phyloP scores from a whole-genome alignment of 352 stramenopile species.

The Thalassiosira mediterranea region DNA sequence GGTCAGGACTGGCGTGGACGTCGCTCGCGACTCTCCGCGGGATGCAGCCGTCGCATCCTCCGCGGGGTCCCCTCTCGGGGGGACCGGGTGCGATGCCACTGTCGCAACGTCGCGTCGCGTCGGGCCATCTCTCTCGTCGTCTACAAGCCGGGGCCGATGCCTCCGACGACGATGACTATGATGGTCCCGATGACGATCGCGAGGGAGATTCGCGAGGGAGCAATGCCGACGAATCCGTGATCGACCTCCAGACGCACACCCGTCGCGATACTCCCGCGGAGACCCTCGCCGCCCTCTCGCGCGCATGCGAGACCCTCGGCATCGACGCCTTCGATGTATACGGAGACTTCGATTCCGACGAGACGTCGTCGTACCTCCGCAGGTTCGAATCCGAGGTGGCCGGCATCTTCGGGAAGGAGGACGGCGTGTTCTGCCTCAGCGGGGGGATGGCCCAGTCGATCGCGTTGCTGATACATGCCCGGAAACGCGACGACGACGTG shows the following conservation, averaged over 20 bases:
- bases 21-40: background rate
- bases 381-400: conserved; percentile 67
- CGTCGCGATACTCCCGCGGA: conserved; percentile 44
- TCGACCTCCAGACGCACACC: conserved; percentile 42
- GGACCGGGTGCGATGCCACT: too few species aligned
- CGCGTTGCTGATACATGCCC: conserved; percentile 64
- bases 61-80: too few species aligned
- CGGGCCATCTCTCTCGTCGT: background rate
- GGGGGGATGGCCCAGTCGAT: conserved; percentile 79
- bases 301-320: conserved; percentile 41
- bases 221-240: background rate
- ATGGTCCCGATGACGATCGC: background rate
- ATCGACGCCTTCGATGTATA: conserved; percentile 61
- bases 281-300: conserved; percentile 28
- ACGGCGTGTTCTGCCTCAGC: conserved; percentile 76
- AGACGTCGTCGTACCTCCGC: conserved; percentile 47
- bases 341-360: conserved; percentile 55
- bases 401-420: conserved; percentile 61
- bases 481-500: conserved; percentile 4
- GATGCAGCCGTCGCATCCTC: background rate
- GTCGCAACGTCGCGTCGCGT: background rate
- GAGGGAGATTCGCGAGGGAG: background rate
- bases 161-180: background rate
- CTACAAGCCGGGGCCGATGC: background rate
- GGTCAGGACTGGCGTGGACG: background rate